Base-by-base conservation (phyloP, 768 basidiomycete genomes). In the Pleurotus djamor region DNA sequence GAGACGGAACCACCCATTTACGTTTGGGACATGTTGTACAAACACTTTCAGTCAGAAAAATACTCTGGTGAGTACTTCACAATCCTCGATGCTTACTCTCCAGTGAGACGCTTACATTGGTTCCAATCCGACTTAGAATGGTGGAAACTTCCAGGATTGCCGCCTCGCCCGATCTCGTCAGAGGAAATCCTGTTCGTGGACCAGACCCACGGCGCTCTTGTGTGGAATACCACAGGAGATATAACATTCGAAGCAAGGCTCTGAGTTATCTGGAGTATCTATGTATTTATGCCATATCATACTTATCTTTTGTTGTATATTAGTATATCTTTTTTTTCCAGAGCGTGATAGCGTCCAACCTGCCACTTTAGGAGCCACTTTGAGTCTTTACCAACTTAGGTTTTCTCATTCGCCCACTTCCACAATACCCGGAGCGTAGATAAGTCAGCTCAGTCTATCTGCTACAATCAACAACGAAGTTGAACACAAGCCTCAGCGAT, bases 41-140 rank as follows among this genome's bases (percentile, higher is more conserved):
- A 38, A 3, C 59, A 60, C 36, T 56, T 60, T 34, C 59, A 60
- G 59, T 14, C 51, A 7, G 59, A 60, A 32, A 60, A 60, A 36
- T 60, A 45, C 17, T 34, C 32, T 17, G 38, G 59, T 60, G 35
- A 8, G 52, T 33, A 4, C 14, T 51, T 28, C 9, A 7, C n/a
- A 28, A 51, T 5, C 49, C 49, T 13, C 48, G 48, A 47, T 47
- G 7, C 14, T 48, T 16, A 4, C 13, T 9, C 16, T 48, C 6
- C 45, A 5, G 32, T 9, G 47, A 21, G 12, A 51, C 34, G 6
- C 2, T 51, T 6, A 51, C 49, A 9, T 4, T 37, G 28, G 2
- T 33, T n/a, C 10, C 38, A 33, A 10, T n/a, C 4, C 5, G n/a
- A 4, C 16, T 10, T n/a, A 54, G 52, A 54, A 36, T 54, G 52